phyloP scores from a whole-genome alignment of 805 yeast genomes.

The Yamadazyma laniorum region DNA sequence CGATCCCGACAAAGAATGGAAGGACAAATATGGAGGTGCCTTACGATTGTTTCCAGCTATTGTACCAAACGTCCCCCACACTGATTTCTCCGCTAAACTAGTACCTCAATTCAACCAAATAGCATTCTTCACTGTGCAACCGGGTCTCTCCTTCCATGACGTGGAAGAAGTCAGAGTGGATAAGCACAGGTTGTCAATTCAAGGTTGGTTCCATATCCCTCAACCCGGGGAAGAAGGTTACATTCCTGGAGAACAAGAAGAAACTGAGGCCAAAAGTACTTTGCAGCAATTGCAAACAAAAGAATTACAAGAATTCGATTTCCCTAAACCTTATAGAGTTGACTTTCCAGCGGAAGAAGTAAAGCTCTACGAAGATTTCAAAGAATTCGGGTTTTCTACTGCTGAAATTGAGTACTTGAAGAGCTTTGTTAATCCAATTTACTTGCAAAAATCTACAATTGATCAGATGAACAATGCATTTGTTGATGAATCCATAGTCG shows the following conservation, averaged over 20 bases:
- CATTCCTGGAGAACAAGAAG: conserved; percentile 78
- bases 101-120: conserved; percentile 95
- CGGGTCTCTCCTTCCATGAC: conserved; percentile 95
- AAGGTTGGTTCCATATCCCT: conserved; percentile 99
- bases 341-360: conserved; percentile 42
- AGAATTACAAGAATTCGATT: conserved; percentile 74
- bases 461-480: conserved; percentile 50
- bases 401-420: conserved; percentile 50
- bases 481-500: conserved; percentile 65
- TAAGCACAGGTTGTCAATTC: conserved; percentile 86
- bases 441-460: conserved; percentile 40
- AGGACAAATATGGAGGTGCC: conserved; percentile 91
- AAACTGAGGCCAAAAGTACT: conserved; percentile 70
- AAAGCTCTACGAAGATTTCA: conserved; percentile 25
- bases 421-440: conserved; percentile 54
- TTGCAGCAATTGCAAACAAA: conserved; percentile 76
- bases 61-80: conserved; percentile 83
- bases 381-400: conserved; percentile 9
- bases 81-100: conserved; percentile 66
- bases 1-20: conserved; percentile 88
- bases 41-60: conserved; percentile 82
- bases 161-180: conserved; percentile 96
- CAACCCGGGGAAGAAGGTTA: conserved; percentile 88
- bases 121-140: conserved; percentile 93
- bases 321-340: conserved; percentile 62